Percentiles rank a stretch among this genome's conserved stretches.
Conservation (phyloP, 805 yeast species). For the Metschnikowia arizonensis region DNA sequence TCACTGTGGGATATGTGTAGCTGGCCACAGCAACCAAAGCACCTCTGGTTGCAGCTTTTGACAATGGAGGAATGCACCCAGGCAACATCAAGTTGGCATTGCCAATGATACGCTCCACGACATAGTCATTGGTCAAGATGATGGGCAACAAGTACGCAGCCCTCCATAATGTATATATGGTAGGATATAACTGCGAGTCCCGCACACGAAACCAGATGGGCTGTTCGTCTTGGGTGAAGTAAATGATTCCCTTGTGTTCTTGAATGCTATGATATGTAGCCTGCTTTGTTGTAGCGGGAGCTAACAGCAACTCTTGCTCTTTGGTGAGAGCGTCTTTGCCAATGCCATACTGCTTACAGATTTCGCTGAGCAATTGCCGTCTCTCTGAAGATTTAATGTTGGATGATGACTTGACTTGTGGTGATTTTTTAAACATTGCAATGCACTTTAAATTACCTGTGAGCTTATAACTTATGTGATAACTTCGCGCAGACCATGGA, state of each 20-base stretch:
- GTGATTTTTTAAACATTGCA: conserved; percentile 24
- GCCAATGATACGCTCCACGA: conserved; percentile 60
- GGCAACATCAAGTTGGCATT: conserved; percentile 85
- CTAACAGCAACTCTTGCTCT: conserved; percentile 36
- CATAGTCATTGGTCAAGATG: conserved; percentile 68
- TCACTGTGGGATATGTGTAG: conserved; percentile 53
- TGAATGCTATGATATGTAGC: conserved; percentile 55
- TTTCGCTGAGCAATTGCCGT: conserved; percentile 44
- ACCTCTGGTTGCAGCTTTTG: conserved; percentile 45
- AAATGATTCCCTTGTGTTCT: conserved; percentile 57
- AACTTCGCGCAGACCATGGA: not conserved
- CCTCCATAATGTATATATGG: conserved; percentile 69
- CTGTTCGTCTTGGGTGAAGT: conserved; percentile 54
- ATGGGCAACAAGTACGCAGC: conserved; percentile 63
- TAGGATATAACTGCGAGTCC: conserved; percentile 58
- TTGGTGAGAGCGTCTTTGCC: conserved; percentile 38
- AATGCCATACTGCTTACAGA: conserved; percentile 41
- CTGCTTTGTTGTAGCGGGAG: conserved; percentile 57
- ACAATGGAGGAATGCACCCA: conserved; percentile 63
- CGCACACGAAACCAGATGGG: conserved; percentile 72
- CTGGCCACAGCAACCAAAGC: conserved; percentile 69
- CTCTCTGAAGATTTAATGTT: conserved; percentile 82
- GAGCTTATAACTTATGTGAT: too few relatives aligned
- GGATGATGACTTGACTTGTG: conserved; percentile 63
- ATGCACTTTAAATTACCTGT: too few relatives aligned